Conservation (phyloP, 331 rosid genomes). For the Telfairia occidentalis region DNA sequence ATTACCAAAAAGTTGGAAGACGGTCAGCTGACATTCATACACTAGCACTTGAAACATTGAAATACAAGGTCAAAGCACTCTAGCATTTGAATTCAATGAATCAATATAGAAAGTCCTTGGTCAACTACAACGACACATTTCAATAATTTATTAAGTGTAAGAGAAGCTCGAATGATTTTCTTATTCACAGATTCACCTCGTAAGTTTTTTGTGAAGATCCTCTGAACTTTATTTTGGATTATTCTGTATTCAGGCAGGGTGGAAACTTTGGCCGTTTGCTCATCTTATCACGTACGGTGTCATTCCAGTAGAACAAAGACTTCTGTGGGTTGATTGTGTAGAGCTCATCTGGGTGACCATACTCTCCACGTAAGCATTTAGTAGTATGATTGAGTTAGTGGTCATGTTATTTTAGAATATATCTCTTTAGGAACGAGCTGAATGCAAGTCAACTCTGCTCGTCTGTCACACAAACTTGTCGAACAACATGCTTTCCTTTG, state of each 20-base stretch:
- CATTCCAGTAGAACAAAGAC: slow-evolving; percentile 88
- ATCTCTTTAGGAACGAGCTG: not conserved
- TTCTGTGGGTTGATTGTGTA: slow-evolving; percentile 88
- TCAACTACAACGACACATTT: not conserved
- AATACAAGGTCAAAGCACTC: not conserved
- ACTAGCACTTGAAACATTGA: not conserved
- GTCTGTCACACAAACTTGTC: not conserved
- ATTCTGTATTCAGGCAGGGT: slow-evolving; percentile 63
- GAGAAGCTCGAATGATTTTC: not conserved
- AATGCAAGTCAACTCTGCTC: not conserved
- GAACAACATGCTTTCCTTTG: not conserved
- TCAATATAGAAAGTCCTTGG: not conserved
- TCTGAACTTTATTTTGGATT: slow-evolving; percentile 5
- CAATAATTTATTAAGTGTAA: not conserved
- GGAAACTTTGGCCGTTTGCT: slow-evolving; percentile 99
- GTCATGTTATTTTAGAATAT: not conserved
- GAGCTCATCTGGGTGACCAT: slow-evolving; percentile 97
- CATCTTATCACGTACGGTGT: slow-evolving; percentile 90
- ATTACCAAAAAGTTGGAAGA: not conserved
- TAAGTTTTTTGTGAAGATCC: not conserved
- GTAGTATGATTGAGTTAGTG: not conserved
- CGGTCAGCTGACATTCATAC: not conserved
- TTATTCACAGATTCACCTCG: not conserved
- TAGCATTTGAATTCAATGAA: not conserved
- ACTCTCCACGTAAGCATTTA: slow-evolving; percentile 69